Percentiles rank a stretch among this genome's conserved stretches.
These are phyloP conservation scores for Coemansia sp. DNA, from an alignment of 192 early-diverging fungal genomes.

Conservation along the genomic window DNA sequence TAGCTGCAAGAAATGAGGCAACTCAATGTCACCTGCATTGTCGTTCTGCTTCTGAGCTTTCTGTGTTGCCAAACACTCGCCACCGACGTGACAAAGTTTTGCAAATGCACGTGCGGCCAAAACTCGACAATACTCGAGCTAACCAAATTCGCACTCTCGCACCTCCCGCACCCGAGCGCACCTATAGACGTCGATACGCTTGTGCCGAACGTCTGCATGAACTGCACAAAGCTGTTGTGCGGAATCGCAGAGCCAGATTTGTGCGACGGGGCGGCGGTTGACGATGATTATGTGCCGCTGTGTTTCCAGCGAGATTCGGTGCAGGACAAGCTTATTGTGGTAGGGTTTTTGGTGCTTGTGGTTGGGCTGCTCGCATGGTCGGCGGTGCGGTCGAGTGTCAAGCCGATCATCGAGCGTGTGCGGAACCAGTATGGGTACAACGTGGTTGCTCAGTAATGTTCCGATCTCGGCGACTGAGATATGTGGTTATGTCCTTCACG, in stretches of 20 bases:
- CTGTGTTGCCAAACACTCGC: background rate
- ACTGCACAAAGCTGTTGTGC: slow-evolving; percentile 51
- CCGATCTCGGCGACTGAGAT: no score
- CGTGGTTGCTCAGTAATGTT: background rate
- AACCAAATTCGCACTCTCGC: slow-evolving; percentile 43
- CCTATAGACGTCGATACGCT: slow-evolving; percentile 51
- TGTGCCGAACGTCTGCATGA: slow-evolving; percentile 55
- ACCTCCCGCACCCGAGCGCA: slow-evolving; percentile 47
- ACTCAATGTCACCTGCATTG: background rate
- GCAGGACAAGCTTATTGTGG: slow-evolving; percentile 52
- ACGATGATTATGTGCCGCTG: slow-evolving; percentile 52
- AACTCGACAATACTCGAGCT: slow-evolving; percentile 53
- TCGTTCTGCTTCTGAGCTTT: background rate
- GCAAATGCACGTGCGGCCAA: slow-evolving; percentile 55
- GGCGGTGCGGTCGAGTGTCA: slow-evolving; percentile 28
- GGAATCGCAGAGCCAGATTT: slow-evolving; percentile 46
- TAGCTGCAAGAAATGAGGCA: background rate
- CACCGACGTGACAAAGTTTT: slow-evolving; percentile 45
- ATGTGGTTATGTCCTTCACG: no score
- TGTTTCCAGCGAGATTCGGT: slow-evolving; percentile 55
- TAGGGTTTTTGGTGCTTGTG: slow-evolving; percentile 44
- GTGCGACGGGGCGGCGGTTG: slow-evolving; percentile 53
- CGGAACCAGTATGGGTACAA: slow-evolving; percentile 37
- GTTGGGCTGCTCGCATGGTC: slow-evolving; percentile 45
- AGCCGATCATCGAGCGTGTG: slow-evolving; percentile 32